A percentile compares a stretch with the other conserved stretches of the same genome.
phyloP scores from a whole-genome alignment of 73 alveolate genomes.

The Durusdinium trenchii region DNA sequence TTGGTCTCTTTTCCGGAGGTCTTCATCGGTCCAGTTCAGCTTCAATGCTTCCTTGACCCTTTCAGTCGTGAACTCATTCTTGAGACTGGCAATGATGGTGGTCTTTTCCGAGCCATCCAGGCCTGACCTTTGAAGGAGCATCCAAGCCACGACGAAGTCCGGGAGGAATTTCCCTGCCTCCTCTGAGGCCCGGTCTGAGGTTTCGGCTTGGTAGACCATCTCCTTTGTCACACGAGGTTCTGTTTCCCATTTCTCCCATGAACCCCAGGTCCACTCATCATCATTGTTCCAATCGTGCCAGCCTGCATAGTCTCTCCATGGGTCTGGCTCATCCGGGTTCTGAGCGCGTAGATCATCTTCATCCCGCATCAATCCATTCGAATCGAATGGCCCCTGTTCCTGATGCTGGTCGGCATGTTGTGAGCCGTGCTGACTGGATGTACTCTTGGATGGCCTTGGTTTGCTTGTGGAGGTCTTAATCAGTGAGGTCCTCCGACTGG shows the following conservation, averaged over 20 bases:
- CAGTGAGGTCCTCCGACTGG: no score
- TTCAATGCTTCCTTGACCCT: slow-evolving; percentile 6
- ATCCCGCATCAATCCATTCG: not conserved
- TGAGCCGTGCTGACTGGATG: not conserved
- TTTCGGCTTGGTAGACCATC: no score
- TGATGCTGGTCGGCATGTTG: no score
- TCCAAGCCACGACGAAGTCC: slow-evolving; percentile 35
- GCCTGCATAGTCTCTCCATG: not conserved
- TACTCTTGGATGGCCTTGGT: no score
- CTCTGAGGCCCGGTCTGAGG: not conserved
- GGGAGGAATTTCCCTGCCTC: slow-evolving; percentile 20
- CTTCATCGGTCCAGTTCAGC: slow-evolving; percentile 50
- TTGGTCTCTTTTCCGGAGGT: not conserved
- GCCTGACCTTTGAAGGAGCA: slow-evolving; percentile 7
- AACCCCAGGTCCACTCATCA: not conserved
- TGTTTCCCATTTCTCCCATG: no score
- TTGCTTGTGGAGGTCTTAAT: no score
- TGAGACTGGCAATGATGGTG: not conserved
- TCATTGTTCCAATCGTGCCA: no score
- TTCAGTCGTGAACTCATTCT: not conserved
- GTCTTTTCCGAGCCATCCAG: not conserved
- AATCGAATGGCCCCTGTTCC: not conserved
- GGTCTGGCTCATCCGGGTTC: no score
- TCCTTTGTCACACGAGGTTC: not conserved
- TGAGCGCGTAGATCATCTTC: no score